These are phyloP conservation scores for Venturia aucupariae DNA, from an alignment of 2,329 filamentous ascomycete species.

Conservation along the genomic window DNA sequence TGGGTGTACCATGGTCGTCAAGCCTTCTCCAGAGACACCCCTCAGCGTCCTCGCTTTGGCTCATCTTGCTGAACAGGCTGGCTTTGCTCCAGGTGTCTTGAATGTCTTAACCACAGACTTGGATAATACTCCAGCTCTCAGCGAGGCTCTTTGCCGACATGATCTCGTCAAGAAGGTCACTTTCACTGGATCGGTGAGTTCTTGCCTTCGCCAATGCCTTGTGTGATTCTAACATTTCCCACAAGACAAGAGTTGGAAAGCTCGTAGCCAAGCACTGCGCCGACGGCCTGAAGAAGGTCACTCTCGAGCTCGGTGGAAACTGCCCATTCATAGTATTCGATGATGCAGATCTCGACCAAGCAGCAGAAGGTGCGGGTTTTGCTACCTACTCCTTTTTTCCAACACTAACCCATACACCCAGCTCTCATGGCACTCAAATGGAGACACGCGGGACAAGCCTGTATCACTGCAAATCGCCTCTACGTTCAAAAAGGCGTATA, in stretches of 20 bases:
- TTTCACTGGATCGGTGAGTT: conserved; percentile 44
- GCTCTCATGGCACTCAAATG: conserved; percentile 43
- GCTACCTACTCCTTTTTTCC: background rate
- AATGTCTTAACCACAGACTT: conserved; percentile 52
- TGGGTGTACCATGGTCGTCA: conserved; percentile 64
- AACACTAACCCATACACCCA: conserved; percentile 11
- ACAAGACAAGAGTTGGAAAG: conserved; percentile 51
- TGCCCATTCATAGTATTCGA: conserved; percentile 57
- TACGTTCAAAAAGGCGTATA: conserved; percentile 56
- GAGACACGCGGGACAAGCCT: conserved; percentile 55
- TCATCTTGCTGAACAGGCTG: conserved; percentile 44
- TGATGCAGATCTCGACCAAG: conserved; percentile 52
- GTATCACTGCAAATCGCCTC: conserved; percentile 56
- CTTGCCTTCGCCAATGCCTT: background rate
- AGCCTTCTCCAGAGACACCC: conserved; percentile 61
- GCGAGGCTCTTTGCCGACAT: conserved; percentile 47
- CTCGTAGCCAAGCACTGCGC: conserved; percentile 51
- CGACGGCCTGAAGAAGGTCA: conserved; percentile 54
- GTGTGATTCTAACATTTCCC: conserved; percentile 8
- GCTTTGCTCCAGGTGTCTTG: conserved; percentile 51
- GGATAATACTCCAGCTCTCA: conserved; percentile 45
- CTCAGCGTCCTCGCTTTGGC: conserved; percentile 48
- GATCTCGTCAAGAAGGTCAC: conserved; percentile 52
- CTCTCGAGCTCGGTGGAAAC: conserved; percentile 55
- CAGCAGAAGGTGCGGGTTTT: conserved; percentile 34